Conservation (phyloP, 2,329 filamentous ascomycete genomes). For the Talaromyces amestolkiae region DNA sequence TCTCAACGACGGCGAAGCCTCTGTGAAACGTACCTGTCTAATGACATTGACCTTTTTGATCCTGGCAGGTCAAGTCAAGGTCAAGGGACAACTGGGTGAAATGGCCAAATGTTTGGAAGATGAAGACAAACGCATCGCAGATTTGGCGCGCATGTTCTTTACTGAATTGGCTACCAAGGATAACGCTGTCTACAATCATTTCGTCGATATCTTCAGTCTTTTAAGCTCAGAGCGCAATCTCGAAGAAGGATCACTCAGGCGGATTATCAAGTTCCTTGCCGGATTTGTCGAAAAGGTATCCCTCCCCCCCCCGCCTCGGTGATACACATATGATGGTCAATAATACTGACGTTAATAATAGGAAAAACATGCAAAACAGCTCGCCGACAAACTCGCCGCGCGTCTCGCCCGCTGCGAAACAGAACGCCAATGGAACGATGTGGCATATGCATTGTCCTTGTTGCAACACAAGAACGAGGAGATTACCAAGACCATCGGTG, state of each 20-base stretch:
- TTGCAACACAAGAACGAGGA: constrained; percentile 68
- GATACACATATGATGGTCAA: background rate
- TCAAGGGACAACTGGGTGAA: constrained; percentile 96
- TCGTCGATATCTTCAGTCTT: constrained; percentile 97
- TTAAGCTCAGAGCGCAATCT: constrained; percentile 77
- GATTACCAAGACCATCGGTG: constrained; percentile 42
- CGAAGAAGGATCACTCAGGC: constrained; percentile 79
- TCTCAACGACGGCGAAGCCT: constrained; percentile 80
- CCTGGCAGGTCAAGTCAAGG: constrained; percentile 95
- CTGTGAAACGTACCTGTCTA: constrained; percentile 92
- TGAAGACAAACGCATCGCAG: constrained; percentile 87
- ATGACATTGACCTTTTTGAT: constrained; percentile 99
- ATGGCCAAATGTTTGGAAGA: constrained; percentile 99
- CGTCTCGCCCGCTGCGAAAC: constrained; percentile 81
- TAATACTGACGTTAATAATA: background rate
- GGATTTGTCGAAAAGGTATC: constrained; percentile 93
- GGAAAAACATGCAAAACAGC: constrained; percentile 96
- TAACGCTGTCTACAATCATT: constrained; percentile 98
- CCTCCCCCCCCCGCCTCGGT: too few relatives aligned
- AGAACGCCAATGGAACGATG: constrained; percentile 96
- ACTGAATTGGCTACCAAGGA: constrained; percentile 96
- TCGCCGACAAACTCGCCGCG: constrained; percentile 88
- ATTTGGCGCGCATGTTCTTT: constrained; percentile 97
- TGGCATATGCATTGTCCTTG: constrained; percentile 84
- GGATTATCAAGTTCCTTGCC: constrained; percentile 87